These are phyloP conservation scores for Trichophaea hybrida DNA, from an alignment of 2,329 filamentous ascomycete genomes.

Conservation along the genomic window DNA sequence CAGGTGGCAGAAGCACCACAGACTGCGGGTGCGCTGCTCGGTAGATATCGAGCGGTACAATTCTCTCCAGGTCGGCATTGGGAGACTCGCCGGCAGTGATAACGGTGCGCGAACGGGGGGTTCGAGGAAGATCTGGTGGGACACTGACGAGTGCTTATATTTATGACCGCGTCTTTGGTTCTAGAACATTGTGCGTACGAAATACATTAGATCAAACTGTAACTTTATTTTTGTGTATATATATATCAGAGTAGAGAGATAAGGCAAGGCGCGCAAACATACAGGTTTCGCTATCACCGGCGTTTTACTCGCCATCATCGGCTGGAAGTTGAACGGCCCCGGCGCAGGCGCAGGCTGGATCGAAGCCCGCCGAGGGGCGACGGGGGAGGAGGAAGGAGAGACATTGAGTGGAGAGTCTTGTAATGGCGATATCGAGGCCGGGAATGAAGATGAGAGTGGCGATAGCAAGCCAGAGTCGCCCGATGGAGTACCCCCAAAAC, in stretches of 20 bases:
- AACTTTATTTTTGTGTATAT: background rate
- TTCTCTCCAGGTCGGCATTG: conserved; percentile 77
- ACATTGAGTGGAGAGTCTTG: conserved; percentile 2
- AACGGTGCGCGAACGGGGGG: conserved; percentile 73
- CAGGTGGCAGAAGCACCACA: conserved; percentile 84
- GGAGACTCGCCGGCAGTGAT: conserved; percentile 77
- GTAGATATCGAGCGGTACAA: conserved; percentile 79
- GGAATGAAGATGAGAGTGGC: conserved; percentile 1
- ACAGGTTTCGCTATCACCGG: conserved; percentile 58
- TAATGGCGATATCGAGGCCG: conserved; percentile 10
- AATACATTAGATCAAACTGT: no score
- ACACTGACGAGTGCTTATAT: conserved; percentile 94
- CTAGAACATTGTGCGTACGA: conserved; percentile 15
- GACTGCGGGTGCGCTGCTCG: conserved; percentile 67
- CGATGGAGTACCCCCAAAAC: background rate
- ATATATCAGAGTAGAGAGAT: no score
- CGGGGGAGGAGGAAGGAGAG: background rate
- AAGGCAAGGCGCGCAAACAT: conserved; percentile 28
- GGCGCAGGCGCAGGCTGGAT: conserved; percentile 3
- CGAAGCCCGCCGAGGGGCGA: background rate
- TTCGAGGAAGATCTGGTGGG: conserved; percentile 92
- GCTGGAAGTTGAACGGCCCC: conserved; percentile 83
- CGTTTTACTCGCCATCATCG: conserved; percentile 58
- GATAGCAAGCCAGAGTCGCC: background rate
- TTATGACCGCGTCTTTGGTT: conserved; percentile 87